Conservation (phyloP, 768 basidiomycete genomes). For the Coprinopsis strossmayeri region DNA sequence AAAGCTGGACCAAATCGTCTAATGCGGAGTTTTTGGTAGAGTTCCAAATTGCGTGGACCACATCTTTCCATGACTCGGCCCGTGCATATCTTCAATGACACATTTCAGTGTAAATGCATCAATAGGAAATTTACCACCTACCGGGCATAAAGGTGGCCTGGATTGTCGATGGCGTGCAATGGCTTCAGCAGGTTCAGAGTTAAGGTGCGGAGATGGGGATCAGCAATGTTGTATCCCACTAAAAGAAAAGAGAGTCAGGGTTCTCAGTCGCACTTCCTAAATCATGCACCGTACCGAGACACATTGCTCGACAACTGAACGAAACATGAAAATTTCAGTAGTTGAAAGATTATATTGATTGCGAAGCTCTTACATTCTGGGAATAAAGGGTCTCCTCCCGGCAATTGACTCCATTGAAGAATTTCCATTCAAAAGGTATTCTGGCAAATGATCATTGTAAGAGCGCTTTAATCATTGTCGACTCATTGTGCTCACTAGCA, state of each 20-base stretch:
- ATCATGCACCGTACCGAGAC: slow-evolving; percentile 30
- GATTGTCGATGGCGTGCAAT: background rate
- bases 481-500: slow-evolving; percentile 20
- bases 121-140: background rate
- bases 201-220: background rate
- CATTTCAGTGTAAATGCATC: background rate
- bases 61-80: background rate
- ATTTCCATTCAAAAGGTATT: too few relatives aligned
- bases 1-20: background rate
- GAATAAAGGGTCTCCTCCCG: slow-evolving; percentile 28
- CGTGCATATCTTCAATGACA: background rate
- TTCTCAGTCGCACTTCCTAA: background rate
- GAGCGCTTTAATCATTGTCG: too few relatives aligned
- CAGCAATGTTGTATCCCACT: slow-evolving; percentile 18
- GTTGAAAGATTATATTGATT: background rate
- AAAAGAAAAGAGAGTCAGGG: background rate
- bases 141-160: too few relatives aligned
- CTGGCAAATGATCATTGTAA: too few relatives aligned
- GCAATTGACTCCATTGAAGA: slow-evolving; percentile 8
- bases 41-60: background rate
- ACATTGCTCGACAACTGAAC: slow-evolving; percentile 35
- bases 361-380: slow-evolving; percentile 33
- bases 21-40: background rate
- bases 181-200: background rate
- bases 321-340: background rate